These are phyloP conservation scores for Hygrophila difformis DNA, from an alignment of 257 asterid species.

Conservation along the genomic window DNA sequence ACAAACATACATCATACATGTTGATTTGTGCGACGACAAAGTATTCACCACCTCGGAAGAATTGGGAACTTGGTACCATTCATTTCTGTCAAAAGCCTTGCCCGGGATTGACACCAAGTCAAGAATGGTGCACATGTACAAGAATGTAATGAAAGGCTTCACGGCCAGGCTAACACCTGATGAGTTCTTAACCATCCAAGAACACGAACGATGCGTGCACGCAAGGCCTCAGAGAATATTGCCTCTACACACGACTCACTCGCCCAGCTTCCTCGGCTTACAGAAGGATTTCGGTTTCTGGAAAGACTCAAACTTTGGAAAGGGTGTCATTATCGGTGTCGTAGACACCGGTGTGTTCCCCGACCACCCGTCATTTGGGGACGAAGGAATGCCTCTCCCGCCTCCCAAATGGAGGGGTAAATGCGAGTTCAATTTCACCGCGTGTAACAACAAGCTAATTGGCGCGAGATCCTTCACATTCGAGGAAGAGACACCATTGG, in stretches of 20 bases:
- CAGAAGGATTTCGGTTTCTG: conserved; percentile 33
- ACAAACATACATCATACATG: too few relatives aligned
- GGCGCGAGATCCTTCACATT: conserved; percentile 24
- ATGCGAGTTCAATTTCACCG: conserved; percentile 25
- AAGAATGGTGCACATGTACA: conserved; percentile 28
- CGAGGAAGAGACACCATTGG: conserved; percentile 11
- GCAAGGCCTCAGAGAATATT: conserved; percentile 21
- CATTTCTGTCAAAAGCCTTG: conserved; percentile 8
- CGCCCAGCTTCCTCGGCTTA: conserved; percentile 43
- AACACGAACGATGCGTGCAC: conserved; percentile 18
- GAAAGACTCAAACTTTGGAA: conserved; percentile 33
- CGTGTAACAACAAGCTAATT: conserved; percentile 36
- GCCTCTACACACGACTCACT: conserved; percentile 34
- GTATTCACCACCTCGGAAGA: too few relatives aligned
- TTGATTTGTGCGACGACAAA: too few relatives aligned
- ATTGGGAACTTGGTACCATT: too few relatives aligned
- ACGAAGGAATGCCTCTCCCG: conserved; percentile 42
- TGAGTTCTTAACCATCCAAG: conserved; percentile 26
- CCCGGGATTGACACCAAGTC: conserved; percentile 1
- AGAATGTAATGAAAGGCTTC: conserved; percentile 25
- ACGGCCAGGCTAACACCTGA: conserved; percentile 27
- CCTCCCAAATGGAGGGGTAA: conserved; percentile 46
- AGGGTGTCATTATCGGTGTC: conserved; percentile 43
- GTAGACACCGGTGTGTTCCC: conserved; percentile 34
- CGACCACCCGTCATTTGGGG: conserved; percentile 38